These are phyloP conservation scores for Colletotrichum abscissum DNA, from an alignment of 2,329 filamentous ascomycete species.

Conservation along the genomic window DNA sequence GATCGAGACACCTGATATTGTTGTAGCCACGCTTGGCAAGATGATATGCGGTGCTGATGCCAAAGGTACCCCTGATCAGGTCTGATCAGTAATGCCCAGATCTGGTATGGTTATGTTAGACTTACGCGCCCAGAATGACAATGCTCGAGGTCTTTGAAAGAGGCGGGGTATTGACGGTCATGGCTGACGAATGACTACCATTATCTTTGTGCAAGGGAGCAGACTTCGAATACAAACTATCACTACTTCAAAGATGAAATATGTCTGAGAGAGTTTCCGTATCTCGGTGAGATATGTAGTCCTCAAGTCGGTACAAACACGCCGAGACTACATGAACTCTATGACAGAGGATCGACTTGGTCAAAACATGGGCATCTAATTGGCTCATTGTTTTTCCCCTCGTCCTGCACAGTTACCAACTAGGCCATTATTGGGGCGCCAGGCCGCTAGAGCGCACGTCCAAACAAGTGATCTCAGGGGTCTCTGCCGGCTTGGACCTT, in stretches of 20 bases:
- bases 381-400: neutral
- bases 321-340: neutral
- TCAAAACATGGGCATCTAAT: neutral
- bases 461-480: neutral
- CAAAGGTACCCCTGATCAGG: slow-evolving; percentile 15
- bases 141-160: slow-evolving; percentile 23
- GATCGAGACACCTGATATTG: slow-evolving; percentile 34
- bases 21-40: slow-evolving; percentile 36
- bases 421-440: slow-evolving; percentile 2
- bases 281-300: neutral
- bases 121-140: slow-evolving; percentile 35
- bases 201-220: neutral
- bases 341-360: neutral
- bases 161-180: neutral
- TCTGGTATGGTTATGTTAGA: neutral
- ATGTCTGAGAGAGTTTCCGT: neutral
- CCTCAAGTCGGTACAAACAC: no score
- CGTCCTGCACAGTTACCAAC: slow-evolving; percentile 3
- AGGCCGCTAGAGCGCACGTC: neutral
- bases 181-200: neutral
- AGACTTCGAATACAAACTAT: neutral
- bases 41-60: slow-evolving; percentile 30
- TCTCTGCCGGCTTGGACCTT: slow-evolving; percentile 33
- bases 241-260: neutral
- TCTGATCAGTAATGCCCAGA: neutral